Evolutionary conservation across 2,329 filamentous ascomycete species (phyloP).

Genomic region (Pezicula carpinea): DNA sequence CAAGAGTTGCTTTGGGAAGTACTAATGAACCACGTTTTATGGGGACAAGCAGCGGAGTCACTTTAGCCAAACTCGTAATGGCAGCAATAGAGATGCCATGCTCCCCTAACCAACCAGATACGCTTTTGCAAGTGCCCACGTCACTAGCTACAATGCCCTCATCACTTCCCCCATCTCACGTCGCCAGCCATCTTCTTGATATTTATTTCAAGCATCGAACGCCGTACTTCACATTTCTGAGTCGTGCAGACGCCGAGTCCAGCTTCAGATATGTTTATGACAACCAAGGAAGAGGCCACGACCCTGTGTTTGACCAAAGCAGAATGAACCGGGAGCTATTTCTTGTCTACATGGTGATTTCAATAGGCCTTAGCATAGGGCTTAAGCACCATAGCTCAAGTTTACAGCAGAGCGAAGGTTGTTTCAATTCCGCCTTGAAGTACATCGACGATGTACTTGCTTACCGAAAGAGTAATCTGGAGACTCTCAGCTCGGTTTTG

Average conservation of each 20-base stretch:
- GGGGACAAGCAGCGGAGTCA: conserved; percentile 29
- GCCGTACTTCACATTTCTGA: conserved; percentile 29
- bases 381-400: conserved; percentile 21
- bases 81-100: conserved; percentile 19
- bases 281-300: conserved; percentile 11
- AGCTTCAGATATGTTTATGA: conserved; percentile 23
- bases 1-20: conserved; percentile 18
- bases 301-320: conserved; percentile 5
- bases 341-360: conserved; percentile 29
- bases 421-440: conserved; percentile 28
- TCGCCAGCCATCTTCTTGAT: conserved; percentile 28
- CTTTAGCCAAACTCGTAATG: conserved; percentile 31
- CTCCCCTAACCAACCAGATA: conserved; percentile 8
- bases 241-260: conserved; percentile 21
- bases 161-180: conserved; percentile 29
- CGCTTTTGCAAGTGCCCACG: conserved; percentile 6
- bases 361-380: conserved; percentile 28
- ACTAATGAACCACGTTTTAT: conserved; percentile 27
- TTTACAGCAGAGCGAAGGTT: conserved; percentile 29
- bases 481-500: conserved; percentile 28
- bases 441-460: conserved; percentile 26
- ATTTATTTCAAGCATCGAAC: conserved; percentile 32
- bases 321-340: conserved; percentile 25
- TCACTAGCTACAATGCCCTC: conserved; percentile 11
- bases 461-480: conserved; percentile 29